Evolutionary conservation across 495 filamentous ascomycete genomes (phyloP), one percentile per base, ranked within the genome.

Genomic region (Xylaria intraflava): DNA sequence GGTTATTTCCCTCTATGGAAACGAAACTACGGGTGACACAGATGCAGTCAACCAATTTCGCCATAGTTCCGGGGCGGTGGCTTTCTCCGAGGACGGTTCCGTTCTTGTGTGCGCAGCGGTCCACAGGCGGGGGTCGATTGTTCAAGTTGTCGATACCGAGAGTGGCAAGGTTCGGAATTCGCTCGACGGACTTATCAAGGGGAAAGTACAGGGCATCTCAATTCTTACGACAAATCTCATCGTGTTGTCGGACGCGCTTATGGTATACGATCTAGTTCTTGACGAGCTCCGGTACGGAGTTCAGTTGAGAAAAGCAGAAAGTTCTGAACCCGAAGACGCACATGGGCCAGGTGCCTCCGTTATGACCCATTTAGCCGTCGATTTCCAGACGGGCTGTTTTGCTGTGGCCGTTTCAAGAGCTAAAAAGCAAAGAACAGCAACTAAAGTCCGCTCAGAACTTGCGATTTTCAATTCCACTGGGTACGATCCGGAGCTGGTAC

Each of bases 1-100:
- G 43, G 64, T 74, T 1, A 71, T 90, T 43, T 73, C 80, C 19
- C 67, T 91, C 44, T 71, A 70, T 26, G 65, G 66, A 3, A 68
- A 70, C 19, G 68, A 70, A 22, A 65, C 72, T 43, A 47, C 67
- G 12, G 65, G 74, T 33, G 69, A 74, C 5, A 16, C 53, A 2
- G 41, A 51, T 40, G 46, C 38, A 41, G 10, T 38, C 3, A 59
- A 49, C 45, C 51, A 33, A 27, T 46, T 31, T 10, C 33, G 38
- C 63, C 71, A 38, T 63, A 65, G 64, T n/a, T 76, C 69, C 41
- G 83, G 78, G 19, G 70, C 74, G 41, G 65, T 95, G 40, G 72
- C 83, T 16, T 95, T 87, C 66, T 94, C 92, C 1, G 78, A 86
- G 49, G 93, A 98, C 67, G 90, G 89, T 1, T 96, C 94, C 3